Conservation (phyloP, 2,329 filamentous ascomycete genomes). For the Clarireedia monteithiana region DNA sequence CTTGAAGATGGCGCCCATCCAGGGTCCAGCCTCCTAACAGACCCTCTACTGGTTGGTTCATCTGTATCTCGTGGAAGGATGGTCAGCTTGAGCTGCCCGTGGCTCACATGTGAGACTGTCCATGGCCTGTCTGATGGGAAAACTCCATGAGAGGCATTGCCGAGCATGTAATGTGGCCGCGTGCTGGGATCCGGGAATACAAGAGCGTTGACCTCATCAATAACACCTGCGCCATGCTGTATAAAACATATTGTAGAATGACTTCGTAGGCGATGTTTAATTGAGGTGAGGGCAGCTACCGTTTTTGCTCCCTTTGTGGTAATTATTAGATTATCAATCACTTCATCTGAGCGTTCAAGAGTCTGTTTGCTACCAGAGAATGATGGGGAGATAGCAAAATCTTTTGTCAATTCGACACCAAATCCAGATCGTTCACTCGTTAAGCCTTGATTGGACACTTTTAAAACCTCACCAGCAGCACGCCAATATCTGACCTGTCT, state of each 20-base stretch:
- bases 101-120: constrained; percentile 32
- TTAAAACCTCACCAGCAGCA: constrained; percentile 36
- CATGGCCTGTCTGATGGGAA: constrained; percentile 33
- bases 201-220: constrained; percentile 66
- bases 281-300: constrained; percentile 45
- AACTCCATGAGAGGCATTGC: constrained; percentile 31
- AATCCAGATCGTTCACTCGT: constrained; percentile 30
- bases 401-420: constrained; percentile 23
- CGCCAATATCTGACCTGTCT: constrained; percentile 39
- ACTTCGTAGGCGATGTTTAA: constrained; percentile 59
- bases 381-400: constrained; percentile 20
- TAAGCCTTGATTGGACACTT: constrained; percentile 37
- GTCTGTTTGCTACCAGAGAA: constrained; percentile 9
- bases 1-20: constrained; percentile 37
- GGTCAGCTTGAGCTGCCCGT: constrained; percentile 32
- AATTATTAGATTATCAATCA: constrained; percentile 65
- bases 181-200: constrained; percentile 59
- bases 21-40: constrained; percentile 20
- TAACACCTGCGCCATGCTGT: constrained; percentile 74
- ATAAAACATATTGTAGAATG: constrained; percentile 68
- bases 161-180: constrained; percentile 64
- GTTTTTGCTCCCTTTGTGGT: constrained; percentile 55
- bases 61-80: constrained; percentile 11
- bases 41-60: background rate
- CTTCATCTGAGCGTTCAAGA: constrained; percentile 23